Conservation (phyloP, 1,139 yeast genomes). For the Candida gigantensis region DNA sequence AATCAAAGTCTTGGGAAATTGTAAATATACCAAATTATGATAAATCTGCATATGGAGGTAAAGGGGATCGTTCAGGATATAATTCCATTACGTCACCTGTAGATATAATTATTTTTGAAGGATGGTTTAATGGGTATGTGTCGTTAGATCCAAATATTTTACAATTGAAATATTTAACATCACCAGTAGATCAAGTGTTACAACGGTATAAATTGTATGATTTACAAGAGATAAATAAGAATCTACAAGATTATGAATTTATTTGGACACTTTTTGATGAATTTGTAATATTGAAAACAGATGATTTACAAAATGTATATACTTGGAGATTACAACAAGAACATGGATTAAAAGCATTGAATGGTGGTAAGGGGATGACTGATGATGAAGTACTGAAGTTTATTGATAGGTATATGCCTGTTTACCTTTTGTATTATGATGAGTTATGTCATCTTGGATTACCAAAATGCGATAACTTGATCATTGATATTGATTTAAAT, state of each 20-base stretch:
- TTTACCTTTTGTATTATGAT: slow-evolving; percentile 68
- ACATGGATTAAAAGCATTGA: slow-evolving; percentile 52
- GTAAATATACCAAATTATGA: slow-evolving; percentile 71
- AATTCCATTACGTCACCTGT: slow-evolving; percentile 39
- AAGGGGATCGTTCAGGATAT: slow-evolving; percentile 67
- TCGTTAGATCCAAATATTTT: slow-evolving; percentile 35
- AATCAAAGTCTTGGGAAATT: slow-evolving; percentile 15
- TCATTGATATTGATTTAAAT: slow-evolving; percentile 11
- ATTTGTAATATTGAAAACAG: slow-evolving; percentile 62
- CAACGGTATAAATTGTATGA: slow-evolving; percentile 28
- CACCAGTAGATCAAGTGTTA: slow-evolving; percentile 22
- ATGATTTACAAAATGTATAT: slow-evolving; percentile 62
- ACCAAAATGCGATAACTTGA: slow-evolving; percentile 8
- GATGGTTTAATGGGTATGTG: slow-evolving; percentile 88
- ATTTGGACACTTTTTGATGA: slow-evolving; percentile 63
- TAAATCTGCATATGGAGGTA: slow-evolving; percentile 70
- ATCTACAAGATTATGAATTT: slow-evolving; percentile 48
- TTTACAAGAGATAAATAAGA: slow-evolving; percentile 48
- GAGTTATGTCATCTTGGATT: slow-evolving; percentile 27
- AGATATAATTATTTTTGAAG: slow-evolving; percentile 79
- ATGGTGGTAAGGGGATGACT: slow-evolving; percentile 73
- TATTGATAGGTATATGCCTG: slow-evolving; percentile 85
- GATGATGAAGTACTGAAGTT: slow-evolving; percentile 66
- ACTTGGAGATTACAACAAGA: slow-evolving; percentile 88
- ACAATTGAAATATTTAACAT: slow-evolving; percentile 21